These are phyloP conservation scores for Poronia punctata DNA, from an alignment of 495 filamentous ascomycete species.

Conservation along the genomic window DNA sequence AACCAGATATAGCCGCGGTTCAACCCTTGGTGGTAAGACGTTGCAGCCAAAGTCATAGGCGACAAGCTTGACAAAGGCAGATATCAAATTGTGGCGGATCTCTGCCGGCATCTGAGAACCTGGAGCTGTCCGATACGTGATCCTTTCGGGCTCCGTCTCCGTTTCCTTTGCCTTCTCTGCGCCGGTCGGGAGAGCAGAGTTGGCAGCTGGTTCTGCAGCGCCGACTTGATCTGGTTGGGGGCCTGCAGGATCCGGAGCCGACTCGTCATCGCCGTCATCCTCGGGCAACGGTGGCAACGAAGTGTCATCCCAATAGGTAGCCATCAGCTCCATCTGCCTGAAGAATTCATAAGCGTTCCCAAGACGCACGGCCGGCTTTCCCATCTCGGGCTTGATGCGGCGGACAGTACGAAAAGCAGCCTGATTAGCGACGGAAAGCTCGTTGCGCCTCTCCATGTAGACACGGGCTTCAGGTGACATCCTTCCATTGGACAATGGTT, in stretches of 20 bases:
- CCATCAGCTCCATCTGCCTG: constrained; percentile 45
- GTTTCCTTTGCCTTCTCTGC: constrained; percentile 11
- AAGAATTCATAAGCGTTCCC: constrained; percentile 55
- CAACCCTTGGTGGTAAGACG: constrained; percentile 52
- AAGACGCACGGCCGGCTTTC: constrained; percentile 38
- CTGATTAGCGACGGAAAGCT: constrained; percentile 44
- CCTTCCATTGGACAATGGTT: constrained; percentile 37
- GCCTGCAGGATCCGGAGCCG: not conserved
- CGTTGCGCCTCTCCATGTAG: constrained; percentile 44
- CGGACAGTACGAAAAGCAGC: constrained; percentile 47
- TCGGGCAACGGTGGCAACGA: constrained; percentile 24
- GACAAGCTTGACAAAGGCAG: constrained; percentile 68
- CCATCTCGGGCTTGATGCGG: constrained; percentile 40
- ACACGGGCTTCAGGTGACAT: constrained; percentile 43
- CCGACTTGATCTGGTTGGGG: constrained; percentile 3
- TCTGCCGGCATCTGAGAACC: constrained; percentile 71
- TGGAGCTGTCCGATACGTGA: constrained; percentile 45
- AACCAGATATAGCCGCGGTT: constrained; percentile 53
- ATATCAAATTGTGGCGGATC: constrained; percentile 61
- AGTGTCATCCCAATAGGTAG: constrained; percentile 48
- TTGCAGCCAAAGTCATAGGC: constrained; percentile 77
- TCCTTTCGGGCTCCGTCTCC: constrained; percentile 13
- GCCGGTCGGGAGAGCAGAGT: constrained; percentile 9
- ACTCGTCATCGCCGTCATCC: not conserved
- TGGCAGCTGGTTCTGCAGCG: constrained; percentile 3